Base-by-base conservation (phyloP, 2,329 filamentous ascomycete species). In the Diplodia mutila region DNA sequence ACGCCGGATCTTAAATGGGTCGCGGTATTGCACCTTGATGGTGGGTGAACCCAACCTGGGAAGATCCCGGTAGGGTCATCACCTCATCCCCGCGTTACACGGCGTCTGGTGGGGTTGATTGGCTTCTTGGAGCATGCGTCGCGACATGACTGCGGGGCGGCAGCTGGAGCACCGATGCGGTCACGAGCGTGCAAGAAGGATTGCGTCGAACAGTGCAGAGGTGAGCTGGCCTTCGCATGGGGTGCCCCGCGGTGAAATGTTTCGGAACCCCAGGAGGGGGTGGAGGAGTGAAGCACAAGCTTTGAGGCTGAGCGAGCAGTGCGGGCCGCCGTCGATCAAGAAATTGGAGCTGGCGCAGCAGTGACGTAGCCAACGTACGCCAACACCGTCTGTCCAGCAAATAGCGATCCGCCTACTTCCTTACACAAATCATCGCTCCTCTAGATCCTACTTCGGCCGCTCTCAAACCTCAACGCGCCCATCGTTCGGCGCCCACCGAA, bases 261-360 rank as follows among this genome's bases (percentile, higher is more conserved):
- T 7, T 32, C 29, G 29, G 29, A 32, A 9, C 29, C 9, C 29
- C 5, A 32, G 29, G 29, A 32, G 29, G 29, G 2, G 6, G 29
- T 32, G 29, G 29, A 7, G 29, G 29, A 32, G 29, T 7, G 6
- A 18, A 39, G 23, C 39, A 29, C 39, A 64, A 64, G 61, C 61
- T 52, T 64, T 64, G 61, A 52, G 61, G 49, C 61, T 65, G n/a
- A 53, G 29, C 48, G n/a, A 53, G 29, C 48, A 21, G 32, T 32
- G 29, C 29, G 29, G 29, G 6, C 29, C 4, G 46, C 23, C 61
- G 61, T 25, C 61, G 61, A 64, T 64, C 61, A n/a, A n/a, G n/a
- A n/a, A n/a, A n/a, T 18, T n/a, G 21, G 34, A 39, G 34, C 39
- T 27, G 39, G 42, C 29, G 48, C 32, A 53, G 23, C 21, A 34